A percentile compares a stretch with the other conserved stretches of the same genome.
These are phyloP conservation scores for Pseudozyma tsukubaensis DNA, from an alignment of 1,284 basidiomycete species.

Conservation along the genomic window DNA sequence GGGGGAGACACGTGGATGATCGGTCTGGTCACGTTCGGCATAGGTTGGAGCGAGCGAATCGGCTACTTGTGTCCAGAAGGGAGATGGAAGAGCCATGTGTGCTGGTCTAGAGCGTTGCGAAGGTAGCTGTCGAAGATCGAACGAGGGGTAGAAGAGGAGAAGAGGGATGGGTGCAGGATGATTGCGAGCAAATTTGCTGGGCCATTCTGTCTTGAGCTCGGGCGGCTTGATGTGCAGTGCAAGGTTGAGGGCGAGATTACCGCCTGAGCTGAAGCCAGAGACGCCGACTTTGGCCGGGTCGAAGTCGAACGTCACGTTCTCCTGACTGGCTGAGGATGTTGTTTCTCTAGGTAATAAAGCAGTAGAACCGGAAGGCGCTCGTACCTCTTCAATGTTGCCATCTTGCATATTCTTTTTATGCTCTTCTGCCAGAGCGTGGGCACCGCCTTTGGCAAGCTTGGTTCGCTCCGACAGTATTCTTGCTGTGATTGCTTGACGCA, in stretches of 20 bases:
- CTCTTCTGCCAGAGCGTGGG: slow-evolving; percentile 16
- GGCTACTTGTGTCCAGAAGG: slow-evolving; percentile 42
- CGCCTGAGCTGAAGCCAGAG: slow-evolving; percentile 63
- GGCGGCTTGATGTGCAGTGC: slow-evolving; percentile 48
- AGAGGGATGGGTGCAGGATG: slow-evolving; percentile 43
- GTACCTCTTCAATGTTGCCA: slow-evolving; percentile 32
- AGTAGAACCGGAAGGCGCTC: not conserved
- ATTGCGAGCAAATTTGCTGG: slow-evolving; percentile 25
- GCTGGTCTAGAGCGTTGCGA: slow-evolving; percentile 46
- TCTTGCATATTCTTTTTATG: slow-evolving; percentile 32
- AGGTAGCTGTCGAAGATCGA: slow-evolving; percentile 52
- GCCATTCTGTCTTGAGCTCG: slow-evolving; percentile 39
- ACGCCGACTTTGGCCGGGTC: slow-evolving; percentile 41
- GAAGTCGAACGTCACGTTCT: slow-evolving; percentile 16
- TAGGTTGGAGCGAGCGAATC: slow-evolving; percentile 51
- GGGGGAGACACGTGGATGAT: slow-evolving; percentile 52
- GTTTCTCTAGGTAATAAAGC: not conserved
- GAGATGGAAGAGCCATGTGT: slow-evolving; percentile 32
- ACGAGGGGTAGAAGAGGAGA: slow-evolving; percentile 57
- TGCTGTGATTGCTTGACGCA: slow-evolving; percentile 27
- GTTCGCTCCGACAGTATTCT: slow-evolving; percentile 29
- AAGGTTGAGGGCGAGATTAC: slow-evolving; percentile 59
- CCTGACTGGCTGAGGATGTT: not conserved
- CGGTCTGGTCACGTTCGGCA: slow-evolving; percentile 32
- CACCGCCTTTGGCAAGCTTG: slow-evolving; percentile 27